Conservation (phyloP, 1,284 basidiomycete species). For the Chalciporus sp. region DNA sequence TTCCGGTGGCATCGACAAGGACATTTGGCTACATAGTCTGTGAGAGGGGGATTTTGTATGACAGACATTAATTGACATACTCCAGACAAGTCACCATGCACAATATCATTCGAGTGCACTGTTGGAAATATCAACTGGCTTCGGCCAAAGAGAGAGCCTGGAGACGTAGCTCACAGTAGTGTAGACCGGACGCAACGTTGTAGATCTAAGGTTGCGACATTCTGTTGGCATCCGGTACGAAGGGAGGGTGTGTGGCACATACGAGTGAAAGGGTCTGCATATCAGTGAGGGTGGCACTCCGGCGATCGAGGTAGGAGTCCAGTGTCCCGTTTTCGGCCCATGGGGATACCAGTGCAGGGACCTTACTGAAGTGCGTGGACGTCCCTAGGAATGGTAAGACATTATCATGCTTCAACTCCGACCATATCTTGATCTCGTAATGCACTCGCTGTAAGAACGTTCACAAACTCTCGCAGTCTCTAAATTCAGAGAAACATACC, state of each 20-base stretch:
- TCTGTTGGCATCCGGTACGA: neutral
- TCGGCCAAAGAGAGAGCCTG: neutral
- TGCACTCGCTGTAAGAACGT: neutral
- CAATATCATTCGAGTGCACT: constrained; percentile 2
- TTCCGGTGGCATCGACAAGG: constrained; percentile 26
- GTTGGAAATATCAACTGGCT: neutral
- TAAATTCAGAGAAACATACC: neutral
- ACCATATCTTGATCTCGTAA: constrained; percentile 2
- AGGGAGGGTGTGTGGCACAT: neutral
- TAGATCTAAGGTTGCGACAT: neutral
- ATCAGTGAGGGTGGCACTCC: neutral
- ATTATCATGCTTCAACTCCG: constrained; percentile 7
- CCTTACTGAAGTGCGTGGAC: neutral
- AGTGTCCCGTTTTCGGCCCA: constrained; percentile 5
- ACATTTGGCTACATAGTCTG: constrained; percentile 18
- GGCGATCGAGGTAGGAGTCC: neutral
- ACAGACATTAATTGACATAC: neutral
- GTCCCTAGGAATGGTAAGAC: constrained; percentile 9
- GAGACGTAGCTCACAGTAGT: constrained; percentile 2
- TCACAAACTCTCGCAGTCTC: neutral
- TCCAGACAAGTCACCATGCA: constrained; percentile 1
- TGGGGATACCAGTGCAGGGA: constrained; percentile 6
- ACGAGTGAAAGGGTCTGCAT: constrained; percentile 2
- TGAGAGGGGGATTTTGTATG: neutral
- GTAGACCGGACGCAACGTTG: constrained; percentile 9